Evolutionary conservation across 2,329 filamentous ascomycete genomes (phyloP).

Genomic region (Diaporthe citri): DNA sequence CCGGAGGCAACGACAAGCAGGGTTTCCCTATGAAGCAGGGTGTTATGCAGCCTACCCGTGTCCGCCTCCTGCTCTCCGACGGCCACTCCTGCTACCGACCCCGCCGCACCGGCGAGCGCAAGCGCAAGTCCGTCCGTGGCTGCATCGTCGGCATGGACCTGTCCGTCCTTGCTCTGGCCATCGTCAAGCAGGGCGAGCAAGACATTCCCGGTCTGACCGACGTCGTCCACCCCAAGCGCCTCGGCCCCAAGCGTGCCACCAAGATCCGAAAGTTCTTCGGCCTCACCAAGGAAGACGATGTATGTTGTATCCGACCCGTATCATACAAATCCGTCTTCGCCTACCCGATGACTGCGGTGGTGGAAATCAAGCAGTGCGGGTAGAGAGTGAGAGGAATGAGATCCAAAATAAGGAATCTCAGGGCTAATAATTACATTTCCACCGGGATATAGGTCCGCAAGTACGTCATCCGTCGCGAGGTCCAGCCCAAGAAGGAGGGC

Average conservation of each 20-base stretch:
- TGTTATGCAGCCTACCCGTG: slow-evolving; percentile 98
- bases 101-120: slow-evolving; percentile 97
- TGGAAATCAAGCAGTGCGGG: slow-evolving; percentile 58
- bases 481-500: slow-evolving; percentile 97
- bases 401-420: slow-evolving; percentile 39
- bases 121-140: slow-evolving; percentile 98
- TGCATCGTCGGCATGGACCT: slow-evolving; percentile 98
- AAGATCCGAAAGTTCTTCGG: slow-evolving; percentile 99
- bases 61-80: slow-evolving; percentile 93
- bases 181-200: slow-evolving; percentile 97
- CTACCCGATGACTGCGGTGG: slow-evolving; percentile 70
- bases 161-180: slow-evolving; percentile 90
- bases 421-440: slow-evolving; percentile 56
- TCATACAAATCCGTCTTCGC: slow-evolving; percentile 73
- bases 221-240: slow-evolving; percentile 97
- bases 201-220: slow-evolving; percentile 98
- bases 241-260: slow-evolving; percentile 99
- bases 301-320: slow-evolving; percentile 72
- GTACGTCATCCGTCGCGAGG: slow-evolving; percentile 99
- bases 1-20: slow-evolving; percentile 99
- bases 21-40: slow-evolving; percentile 99
- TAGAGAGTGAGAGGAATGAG: slow-evolving; percentile 69
- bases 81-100: slow-evolving; percentile 99
- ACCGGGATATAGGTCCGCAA: slow-evolving; percentile 83
- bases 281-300: slow-evolving; percentile 99